A percentile compares a stretch with the other conserved stretches of the same genome.
Conservation (phyloP, 768 basidiomycete genomes). For the Coprinellus micaceus region DNA sequence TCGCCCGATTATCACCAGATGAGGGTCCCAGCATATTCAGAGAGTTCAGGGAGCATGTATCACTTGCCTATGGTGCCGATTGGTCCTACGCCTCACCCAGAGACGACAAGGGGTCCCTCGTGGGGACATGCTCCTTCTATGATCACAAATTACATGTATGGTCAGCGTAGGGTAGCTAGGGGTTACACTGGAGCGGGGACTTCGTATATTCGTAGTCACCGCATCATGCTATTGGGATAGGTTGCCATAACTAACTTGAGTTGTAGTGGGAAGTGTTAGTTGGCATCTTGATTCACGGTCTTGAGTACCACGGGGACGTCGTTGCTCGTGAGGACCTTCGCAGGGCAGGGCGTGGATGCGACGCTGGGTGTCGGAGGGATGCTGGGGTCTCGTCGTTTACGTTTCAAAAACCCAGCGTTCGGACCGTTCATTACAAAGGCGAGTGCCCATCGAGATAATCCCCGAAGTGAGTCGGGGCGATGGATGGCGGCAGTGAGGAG, state of each 20-base stretch:
- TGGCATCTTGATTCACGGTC: neutral
- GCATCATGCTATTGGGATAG: too few species aligned
- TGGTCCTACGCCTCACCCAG: constrained; percentile 58
- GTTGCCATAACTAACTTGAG: too few species aligned
- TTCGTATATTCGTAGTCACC: too few species aligned
- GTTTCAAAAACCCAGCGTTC: constrained; percentile 52
- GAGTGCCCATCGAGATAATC: constrained; percentile 69
- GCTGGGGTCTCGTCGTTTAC: constrained; percentile 29
- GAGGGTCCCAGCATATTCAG: constrained; percentile 38
- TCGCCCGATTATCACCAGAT: constrained; percentile 46
- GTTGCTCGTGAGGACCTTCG: neutral
- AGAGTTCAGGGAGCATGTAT: constrained; percentile 72
- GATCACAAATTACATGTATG: constrained; percentile 84
- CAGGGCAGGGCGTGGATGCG: constrained; percentile 17
- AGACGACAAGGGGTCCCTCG: constrained; percentile 34
- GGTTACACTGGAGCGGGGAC: too few species aligned
- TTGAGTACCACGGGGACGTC: constrained; percentile 2
- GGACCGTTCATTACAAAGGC: constrained; percentile 64
- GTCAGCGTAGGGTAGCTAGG: constrained; percentile 29
- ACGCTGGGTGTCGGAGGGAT: constrained; percentile 25
- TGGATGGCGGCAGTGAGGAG: constrained; percentile 63
- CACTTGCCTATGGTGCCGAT: constrained; percentile 89
- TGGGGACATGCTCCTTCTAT: constrained; percentile 95
- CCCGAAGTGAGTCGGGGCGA: constrained; percentile 62
- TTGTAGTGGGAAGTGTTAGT: neutral